Evolutionary conservation across 768 basidiomycete genomes (phyloP).

Genomic region (Galerina marginata): DNA sequence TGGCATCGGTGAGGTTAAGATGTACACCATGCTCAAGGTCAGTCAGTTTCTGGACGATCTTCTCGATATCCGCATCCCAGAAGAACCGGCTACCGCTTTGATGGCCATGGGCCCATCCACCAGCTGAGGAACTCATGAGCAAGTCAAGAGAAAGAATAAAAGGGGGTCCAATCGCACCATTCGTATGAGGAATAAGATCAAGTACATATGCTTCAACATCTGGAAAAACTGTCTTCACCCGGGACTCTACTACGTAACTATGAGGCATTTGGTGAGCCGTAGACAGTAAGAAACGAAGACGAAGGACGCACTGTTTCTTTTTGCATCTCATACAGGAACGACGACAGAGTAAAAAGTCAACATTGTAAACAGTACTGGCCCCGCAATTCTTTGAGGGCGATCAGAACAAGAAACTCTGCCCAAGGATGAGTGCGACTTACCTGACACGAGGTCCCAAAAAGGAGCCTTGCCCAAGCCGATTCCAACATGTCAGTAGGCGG

Average conservation of each 20-base stretch:
- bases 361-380: constrained; percentile 15
- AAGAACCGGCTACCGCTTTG: constrained; percentile 34
- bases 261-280: not conserved
- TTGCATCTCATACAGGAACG: constrained; percentile 33
- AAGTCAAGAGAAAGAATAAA: not conserved
- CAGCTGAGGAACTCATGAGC: constrained; percentile 25
- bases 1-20: constrained; percentile 25
- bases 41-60: constrained; percentile 23
- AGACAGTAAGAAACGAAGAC: not conserved
- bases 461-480: too few species aligned
- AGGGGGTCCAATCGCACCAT: constrained; percentile 25
- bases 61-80: constrained; percentile 37
- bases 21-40: constrained; percentile 23
- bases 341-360: constrained; percentile 32
- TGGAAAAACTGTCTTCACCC: constrained; percentile 31
- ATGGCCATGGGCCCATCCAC: constrained; percentile 33
- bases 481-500: too few species aligned
- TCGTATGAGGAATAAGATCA: constrained; percentile 36
- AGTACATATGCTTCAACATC: constrained; percentile 30
- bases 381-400: constrained; percentile 21
- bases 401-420: not conserved
- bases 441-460: too few species aligned
- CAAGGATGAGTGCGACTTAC: not conserved
- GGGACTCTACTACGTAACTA: constrained; percentile 34
- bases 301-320: constrained; percentile 27